Percentiles rank a stretch among this genome's conserved stretches.
Conservation (phyloP, 208 protist species). For the Trichomonas tenax region DNA sequence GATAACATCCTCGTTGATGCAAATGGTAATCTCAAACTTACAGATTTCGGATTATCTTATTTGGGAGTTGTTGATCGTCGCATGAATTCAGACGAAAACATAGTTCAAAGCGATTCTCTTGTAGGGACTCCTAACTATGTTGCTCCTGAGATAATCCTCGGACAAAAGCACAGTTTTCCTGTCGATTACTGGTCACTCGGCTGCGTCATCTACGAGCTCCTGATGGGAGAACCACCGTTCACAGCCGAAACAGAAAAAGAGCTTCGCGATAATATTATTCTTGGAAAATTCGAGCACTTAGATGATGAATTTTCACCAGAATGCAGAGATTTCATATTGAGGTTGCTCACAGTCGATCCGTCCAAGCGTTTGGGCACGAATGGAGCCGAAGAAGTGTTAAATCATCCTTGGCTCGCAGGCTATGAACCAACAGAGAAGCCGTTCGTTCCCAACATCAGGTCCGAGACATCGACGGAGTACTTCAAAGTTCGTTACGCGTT, state of each 20-base stretch:
- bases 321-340: conserved; percentile 23
- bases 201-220: not conserved
- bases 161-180: not conserved
- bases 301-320: not conserved
- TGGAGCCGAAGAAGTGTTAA: conserved; percentile 27
- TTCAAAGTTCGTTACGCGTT: not conserved
- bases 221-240: not conserved
- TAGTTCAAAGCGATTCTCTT: not conserved
- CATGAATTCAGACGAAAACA: conserved; percentile 31
- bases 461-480: not conserved
- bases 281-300: not conserved
- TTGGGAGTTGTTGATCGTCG: not conserved
- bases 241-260: not conserved
- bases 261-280: not conserved
- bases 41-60: conserved; percentile 79
- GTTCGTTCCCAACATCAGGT: not conserved
- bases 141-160: not conserved
- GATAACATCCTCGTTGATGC: conserved; percentile 78
- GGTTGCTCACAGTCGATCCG: conserved; percentile 20
- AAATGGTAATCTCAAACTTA: conserved; percentile 62
- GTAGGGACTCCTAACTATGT: conserved; percentile 13
- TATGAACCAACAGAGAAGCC: not conserved
- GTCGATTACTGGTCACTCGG: conserved; percentile 9
- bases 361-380: conserved; percentile 31
- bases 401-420: conserved; percentile 24